Evolutionary conservation across 495 filamentous ascomycete species (phyloP).

Genomic region (Neurospora sp.): DNA sequence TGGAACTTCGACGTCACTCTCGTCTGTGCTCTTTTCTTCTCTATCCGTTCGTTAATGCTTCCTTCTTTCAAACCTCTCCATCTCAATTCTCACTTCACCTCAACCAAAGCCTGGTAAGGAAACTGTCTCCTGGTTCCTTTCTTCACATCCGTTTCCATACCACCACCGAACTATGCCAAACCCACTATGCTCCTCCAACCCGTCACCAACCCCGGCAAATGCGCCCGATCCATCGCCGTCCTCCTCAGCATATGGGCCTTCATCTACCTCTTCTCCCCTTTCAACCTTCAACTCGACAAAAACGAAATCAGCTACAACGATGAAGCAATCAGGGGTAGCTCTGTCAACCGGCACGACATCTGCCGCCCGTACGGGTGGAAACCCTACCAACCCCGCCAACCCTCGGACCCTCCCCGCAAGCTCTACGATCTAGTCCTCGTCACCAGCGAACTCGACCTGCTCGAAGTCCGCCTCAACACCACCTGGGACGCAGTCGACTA

Average conservation of each 20-base stretch:
- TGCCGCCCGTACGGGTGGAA: slow-evolving; percentile 35
- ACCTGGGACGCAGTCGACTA: slow-evolving; percentile 43
- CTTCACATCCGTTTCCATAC: background rate
- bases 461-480: slow-evolving; percentile 48
- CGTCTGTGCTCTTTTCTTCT: background rate
- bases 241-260: background rate
- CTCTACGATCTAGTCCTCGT: slow-evolving; percentile 47
- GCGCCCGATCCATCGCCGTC: background rate
- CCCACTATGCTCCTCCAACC: background rate
- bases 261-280: background rate
- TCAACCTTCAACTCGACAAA: background rate
- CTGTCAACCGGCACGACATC: slow-evolving; percentile 7
- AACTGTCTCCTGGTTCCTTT: background rate
- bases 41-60: background rate
- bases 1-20: background rate
- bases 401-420: slow-evolving; percentile 24
- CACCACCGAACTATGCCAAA: background rate
- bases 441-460: slow-evolving; percentile 47
- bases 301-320: background rate
- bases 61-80: background rate
- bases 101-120: background rate
- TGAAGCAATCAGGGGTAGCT: background rate
- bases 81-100: background rate
- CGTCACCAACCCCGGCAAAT: background rate
- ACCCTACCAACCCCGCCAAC: slow-evolving; percentile 12